A percentile compares a stretch with the other conserved stretches of the same genome.
Conservation (phyloP, 1,284 basidiomycete species). For the Leccinum griseonigrum region DNA sequence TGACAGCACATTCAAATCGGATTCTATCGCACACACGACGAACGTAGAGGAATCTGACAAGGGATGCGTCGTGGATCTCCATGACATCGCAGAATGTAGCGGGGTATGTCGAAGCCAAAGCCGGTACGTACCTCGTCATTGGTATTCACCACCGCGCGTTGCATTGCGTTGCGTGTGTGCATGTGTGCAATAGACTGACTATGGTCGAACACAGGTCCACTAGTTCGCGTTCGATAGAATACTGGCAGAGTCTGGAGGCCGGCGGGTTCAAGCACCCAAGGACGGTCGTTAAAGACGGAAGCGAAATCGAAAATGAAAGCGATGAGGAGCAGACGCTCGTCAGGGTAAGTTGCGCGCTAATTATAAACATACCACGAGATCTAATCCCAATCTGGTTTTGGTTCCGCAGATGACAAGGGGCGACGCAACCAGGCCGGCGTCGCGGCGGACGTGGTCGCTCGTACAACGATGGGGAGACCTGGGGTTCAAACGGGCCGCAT, state of each 20-base stretch:
- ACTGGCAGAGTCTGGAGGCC: not conserved
- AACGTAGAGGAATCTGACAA: constrained; percentile 1
- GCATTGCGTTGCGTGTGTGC: not conserved
- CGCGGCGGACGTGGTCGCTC: constrained; percentile 2
- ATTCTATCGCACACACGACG: not conserved
- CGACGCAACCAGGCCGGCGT: not conserved
- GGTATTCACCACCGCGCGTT: not conserved
- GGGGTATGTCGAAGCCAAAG: constrained; percentile 4
- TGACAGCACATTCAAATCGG: not conserved
- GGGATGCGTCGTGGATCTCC: not conserved
- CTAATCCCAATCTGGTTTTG: not conserved
- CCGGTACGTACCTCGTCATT: constrained; percentile 10
- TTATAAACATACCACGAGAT: not conserved
- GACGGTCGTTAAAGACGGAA: not conserved
- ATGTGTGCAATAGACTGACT: not conserved
- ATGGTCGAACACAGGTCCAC: constrained; percentile 5
- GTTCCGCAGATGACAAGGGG: not conserved
- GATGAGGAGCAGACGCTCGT: not conserved
- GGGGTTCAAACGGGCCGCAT: not conserved
- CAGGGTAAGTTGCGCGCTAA: constrained; percentile 12
- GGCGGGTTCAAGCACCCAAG: not conserved
- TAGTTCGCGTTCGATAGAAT: not conserved
- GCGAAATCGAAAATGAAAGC: not conserved
- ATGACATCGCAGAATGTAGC: constrained; percentile 7
- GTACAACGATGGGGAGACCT: constrained; percentile 6